A percentile compares a stretch with the other conserved stretches of the same genome.
Evolutionary conservation across 169 alveolate species (phyloP).

Genomic region (Plasmodium cynomolgi): DNA sequence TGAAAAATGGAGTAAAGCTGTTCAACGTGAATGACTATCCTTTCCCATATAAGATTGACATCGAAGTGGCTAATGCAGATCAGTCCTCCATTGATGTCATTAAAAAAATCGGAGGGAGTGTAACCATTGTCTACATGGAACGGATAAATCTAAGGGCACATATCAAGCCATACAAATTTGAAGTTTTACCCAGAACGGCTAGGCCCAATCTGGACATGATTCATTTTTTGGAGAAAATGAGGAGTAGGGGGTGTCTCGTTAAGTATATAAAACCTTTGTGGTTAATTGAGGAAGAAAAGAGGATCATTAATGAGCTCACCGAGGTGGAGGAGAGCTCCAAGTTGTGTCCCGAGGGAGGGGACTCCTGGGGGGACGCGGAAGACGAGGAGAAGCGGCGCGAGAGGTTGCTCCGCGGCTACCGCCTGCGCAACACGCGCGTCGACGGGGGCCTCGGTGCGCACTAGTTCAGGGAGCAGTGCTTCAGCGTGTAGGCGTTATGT

Average conservation of each 20-base stretch:
- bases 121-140: constrained; percentile 89
- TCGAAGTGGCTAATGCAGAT: constrained; percentile 91
- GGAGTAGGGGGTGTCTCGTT: constrained; percentile 88
- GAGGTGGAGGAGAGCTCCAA: constrained; percentile 85
- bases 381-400: constrained; percentile 10
- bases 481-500: background rate
- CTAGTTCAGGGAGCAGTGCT: no score
- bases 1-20: constrained; percentile 86
- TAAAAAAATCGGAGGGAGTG: constrained; percentile 89
- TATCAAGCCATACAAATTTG: constrained; percentile 89
- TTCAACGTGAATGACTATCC: constrained; percentile 92
- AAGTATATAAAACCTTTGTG: constrained; percentile 91
- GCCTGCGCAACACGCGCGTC: constrained; percentile 24
- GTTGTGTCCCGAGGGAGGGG: constrained; percentile 7
- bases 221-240: constrained; percentile 88
- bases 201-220: constrained; percentile 86
- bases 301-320: constrained; percentile 81
- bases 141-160: constrained; percentile 88
- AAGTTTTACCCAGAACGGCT: constrained; percentile 88
- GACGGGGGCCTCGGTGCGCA: background rate
- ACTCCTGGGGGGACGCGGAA: background rate
- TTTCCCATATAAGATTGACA: constrained; percentile 91
- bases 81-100: constrained; percentile 91
- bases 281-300: constrained; percentile 88
- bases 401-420: constrained; percentile 19